Evolutionary conservation across 441 rosid species (phyloP).

Genomic region (Macaranga tanarius): DNA sequence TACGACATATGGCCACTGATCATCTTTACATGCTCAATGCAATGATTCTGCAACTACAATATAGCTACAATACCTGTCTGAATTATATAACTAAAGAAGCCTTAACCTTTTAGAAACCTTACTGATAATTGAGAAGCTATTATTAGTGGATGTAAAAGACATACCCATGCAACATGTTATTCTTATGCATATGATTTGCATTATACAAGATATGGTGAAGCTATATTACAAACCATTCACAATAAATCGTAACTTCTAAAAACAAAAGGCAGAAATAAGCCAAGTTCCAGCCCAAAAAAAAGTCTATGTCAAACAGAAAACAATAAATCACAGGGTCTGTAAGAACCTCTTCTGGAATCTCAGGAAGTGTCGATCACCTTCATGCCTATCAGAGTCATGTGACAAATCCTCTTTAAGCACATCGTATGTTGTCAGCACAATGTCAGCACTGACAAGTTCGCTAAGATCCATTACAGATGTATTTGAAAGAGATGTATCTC

Average conservation of each 20-base stretch:
- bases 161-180: neutral
- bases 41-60: neutral
- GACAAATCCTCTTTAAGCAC: conserved; percentile 96
- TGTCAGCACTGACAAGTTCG: conserved; percentile 74
- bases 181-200: neutral
- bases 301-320: conserved; percentile 17
- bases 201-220: neutral
- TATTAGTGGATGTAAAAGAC: neutral
- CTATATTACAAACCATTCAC: neutral
- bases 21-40: conserved; percentile 15
- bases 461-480: conserved; percentile 49
- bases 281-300: neutral
- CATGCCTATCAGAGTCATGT: conserved; percentile 91
- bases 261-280: neutral
- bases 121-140: neutral
- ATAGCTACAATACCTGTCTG: neutral
- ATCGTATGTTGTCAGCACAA: conserved; percentile 88
- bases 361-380: conserved; percentile 83
- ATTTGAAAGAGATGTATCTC: conserved; percentile 62
- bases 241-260: neutral
- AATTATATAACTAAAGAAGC: neutral
- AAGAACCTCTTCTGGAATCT: conserved; percentile 91
- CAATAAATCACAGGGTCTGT: conserved; percentile 33
- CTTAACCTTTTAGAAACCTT: neutral
- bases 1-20: conserved; percentile 31